Conservation (phyloP, 257 asterid genomes). For the Forsythia suspensa region DNA sequence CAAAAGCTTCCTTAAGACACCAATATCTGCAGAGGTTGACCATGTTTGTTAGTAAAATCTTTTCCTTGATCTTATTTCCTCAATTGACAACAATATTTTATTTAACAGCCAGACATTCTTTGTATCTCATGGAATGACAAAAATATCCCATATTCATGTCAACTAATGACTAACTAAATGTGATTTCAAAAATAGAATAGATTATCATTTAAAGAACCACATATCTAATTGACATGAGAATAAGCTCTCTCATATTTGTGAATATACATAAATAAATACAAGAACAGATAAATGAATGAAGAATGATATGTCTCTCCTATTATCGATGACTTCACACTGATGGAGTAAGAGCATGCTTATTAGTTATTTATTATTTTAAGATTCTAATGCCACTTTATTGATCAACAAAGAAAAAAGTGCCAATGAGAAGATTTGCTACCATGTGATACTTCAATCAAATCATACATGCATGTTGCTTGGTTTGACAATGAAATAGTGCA, state of each 20-base stretch:
- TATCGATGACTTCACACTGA: not conserved
- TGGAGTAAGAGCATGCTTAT: not conserved
- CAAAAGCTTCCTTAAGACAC: slow-evolving; percentile 92
- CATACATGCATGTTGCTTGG: not conserved
- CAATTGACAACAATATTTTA: not conserved
- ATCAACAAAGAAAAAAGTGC: not conserved
- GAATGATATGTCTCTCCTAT: not conserved
- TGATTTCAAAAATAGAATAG: not conserved
- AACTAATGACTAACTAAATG: not conserved
- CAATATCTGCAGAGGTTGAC: slow-evolving; percentile 67
- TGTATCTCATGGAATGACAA: not conserved
- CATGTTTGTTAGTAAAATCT: not conserved
- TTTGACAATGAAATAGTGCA: not conserved
- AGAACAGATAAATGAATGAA: not conserved
- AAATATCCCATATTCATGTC: not conserved
- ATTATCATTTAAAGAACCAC: not conserved
- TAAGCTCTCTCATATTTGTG: not conserved
- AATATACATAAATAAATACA: too few relatives aligned
- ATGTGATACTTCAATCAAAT: too few relatives aligned
- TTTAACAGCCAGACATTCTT: not conserved
- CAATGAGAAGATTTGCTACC: not conserved
- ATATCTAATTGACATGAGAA: not conserved
- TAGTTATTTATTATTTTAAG: not conserved
- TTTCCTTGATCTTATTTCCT: not conserved
- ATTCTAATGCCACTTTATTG: not conserved